Evolutionary conservation across 805 yeast genomes (phyloP), one percentile per base, ranked within the genome.

Genomic region (Cyberlindnera euphorbiiphila): DNA sequence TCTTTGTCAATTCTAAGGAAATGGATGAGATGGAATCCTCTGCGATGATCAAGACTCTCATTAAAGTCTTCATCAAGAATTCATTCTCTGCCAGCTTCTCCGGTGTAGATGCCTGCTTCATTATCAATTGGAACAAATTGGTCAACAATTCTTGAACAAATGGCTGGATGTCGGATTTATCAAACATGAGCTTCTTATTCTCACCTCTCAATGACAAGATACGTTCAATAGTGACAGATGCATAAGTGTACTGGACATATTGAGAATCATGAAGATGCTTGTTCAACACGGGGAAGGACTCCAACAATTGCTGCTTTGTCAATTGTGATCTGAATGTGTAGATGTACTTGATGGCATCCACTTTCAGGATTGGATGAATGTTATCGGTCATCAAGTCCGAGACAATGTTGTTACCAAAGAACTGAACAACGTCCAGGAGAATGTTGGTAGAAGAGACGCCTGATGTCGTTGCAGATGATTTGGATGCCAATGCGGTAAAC

Each of bases 61-160:
- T 86, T 2, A 86, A 68, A 45, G 94, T 78, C 56, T 82, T 86
- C 81, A 93, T 85, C 55, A 93, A 68, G 57, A 86, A 93, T 56
- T 93, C 98, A 60, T 93, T 93, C 56, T 93, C 98, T 0, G 97
- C 88, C 35, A 94, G 66, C 56, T 88, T 91, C 57, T 88, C 97
- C 0, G 98, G 97, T 1, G 86, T 64, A 3, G 66, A 59, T 9
- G 74, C 70, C 41, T 74, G 74, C 40, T 68, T 66, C 39, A 81
- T 66, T 32, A 91, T 81, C 32, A 86, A 68, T 25, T 71, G 64
- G 50, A 93, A 83, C 30, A 91, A 65, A 42, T 74, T 80, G 25
- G 71, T 71, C 34, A 91, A 64, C 29, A 91, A 61, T 19, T 76
- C 76, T 45, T 76, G 71, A 2, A 76, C 69, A 36, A 81, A 71